Percentiles rank a stretch among this genome's conserved stretches.
phyloP scores from a whole-genome alignment of 2,329 filamentous ascomycete species.

The Tolypocladium guangdongense region DNA sequence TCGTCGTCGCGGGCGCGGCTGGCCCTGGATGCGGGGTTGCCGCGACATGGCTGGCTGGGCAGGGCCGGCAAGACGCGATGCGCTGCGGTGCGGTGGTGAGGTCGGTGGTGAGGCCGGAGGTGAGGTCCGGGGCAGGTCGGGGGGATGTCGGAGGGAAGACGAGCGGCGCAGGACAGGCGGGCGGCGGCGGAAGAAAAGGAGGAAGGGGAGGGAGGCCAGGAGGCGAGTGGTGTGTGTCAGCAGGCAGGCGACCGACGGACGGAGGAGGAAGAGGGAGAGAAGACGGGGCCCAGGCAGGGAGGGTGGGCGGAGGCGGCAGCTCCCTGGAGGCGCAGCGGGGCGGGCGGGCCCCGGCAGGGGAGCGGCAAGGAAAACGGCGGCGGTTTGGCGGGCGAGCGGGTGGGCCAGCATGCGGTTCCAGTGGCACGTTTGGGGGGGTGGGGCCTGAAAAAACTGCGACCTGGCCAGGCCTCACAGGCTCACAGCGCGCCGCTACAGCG shows the following conservation, averaged over 20 bases:
- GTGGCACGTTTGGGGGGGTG: background rate
- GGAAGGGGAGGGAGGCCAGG: background rate
- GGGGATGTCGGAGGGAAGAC: background rate
- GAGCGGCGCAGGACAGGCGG: slow-evolving; percentile 7
- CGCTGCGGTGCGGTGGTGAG: background rate
- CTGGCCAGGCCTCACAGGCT: slow-evolving; percentile 3
- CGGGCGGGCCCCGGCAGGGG: background rate
- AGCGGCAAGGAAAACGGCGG: background rate
- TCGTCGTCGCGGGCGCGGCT: slow-evolving; percentile 24
- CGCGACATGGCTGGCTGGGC: slow-evolving; percentile 24
- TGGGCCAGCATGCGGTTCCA: slow-evolving; percentile 1
- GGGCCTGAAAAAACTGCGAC: background rate
- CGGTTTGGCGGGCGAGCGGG: background rate
- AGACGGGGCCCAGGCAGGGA: background rate
- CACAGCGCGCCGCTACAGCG: background rate
- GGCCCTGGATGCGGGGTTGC: slow-evolving; percentile 25
- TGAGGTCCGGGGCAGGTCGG: background rate
- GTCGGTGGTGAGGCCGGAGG: slow-evolving; percentile 7
- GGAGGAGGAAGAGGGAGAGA: slow-evolving; percentile 14
- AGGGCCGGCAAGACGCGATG: background rate
- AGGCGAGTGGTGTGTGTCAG: slow-evolving; percentile 6
- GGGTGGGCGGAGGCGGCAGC: background rate
- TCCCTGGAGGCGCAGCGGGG: background rate
- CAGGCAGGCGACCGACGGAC: slow-evolving; percentile 9
- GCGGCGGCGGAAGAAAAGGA: slow-evolving; percentile 6